These are phyloP conservation scores for Schwanniomyces vanrijiae DNA, from an alignment of 805 yeast species.

Conservation along the genomic window DNA sequence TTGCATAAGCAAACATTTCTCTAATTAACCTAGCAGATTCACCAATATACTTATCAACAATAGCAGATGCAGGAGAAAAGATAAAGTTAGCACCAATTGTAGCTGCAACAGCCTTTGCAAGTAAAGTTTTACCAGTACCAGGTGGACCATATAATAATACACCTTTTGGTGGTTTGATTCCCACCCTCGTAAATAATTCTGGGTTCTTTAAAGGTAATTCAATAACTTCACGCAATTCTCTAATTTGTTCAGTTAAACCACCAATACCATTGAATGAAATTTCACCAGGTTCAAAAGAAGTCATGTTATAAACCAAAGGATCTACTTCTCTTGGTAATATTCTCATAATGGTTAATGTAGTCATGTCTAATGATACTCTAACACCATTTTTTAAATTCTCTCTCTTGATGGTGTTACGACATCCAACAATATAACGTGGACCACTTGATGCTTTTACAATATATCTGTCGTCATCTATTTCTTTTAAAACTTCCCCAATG, in stretches of 20 bases:
- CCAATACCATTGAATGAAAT: conserved; percentile 93
- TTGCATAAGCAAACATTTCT: conserved; percentile 97
- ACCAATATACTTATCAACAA: conserved; percentile 97
- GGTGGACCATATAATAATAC: conserved; percentile 97
- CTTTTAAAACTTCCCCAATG: conserved; percentile 95
- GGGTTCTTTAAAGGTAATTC: conserved; percentile 97
- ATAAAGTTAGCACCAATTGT: conserved; percentile 97
- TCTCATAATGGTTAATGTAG: conserved; percentile 96
- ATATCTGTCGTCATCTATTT: conserved; percentile 88
- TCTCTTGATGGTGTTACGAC: conserved; percentile 88
- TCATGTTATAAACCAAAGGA: conserved; percentile 97
- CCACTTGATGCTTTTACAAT: conserved; percentile 97
- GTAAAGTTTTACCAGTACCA: conserved; percentile 94
- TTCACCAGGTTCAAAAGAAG: conserved; percentile 97
- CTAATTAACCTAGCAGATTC: conserved; percentile 95
- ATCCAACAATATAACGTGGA: conserved; percentile 96
- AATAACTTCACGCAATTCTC: conserved; percentile 96
- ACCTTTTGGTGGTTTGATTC: conserved; percentile 98
- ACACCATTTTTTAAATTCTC: conserved; percentile 87
- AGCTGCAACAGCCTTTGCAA: conserved; percentile 98
- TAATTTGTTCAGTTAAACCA: conserved; percentile 91
- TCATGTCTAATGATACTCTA: conserved; percentile 95
- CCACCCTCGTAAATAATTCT: conserved; percentile 91
- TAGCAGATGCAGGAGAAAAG: conserved; percentile 97
- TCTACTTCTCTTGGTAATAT: conserved; percentile 97